Evolutionary conservation across 306 rosid genomes (phyloP).

Genomic region (Vigna radiata): DNA sequence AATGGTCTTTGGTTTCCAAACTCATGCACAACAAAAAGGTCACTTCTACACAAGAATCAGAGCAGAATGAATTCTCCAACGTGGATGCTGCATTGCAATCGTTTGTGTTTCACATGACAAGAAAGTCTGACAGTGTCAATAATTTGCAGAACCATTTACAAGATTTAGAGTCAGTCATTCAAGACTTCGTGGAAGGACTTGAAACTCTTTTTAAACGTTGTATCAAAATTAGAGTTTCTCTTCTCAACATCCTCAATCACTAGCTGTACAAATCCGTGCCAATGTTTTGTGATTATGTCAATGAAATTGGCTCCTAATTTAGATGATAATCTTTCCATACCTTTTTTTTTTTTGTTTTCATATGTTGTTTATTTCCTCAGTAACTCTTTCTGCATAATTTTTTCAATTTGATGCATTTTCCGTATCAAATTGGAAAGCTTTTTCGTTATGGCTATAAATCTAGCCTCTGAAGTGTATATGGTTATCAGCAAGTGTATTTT

Average conservation of each 20-base stretch:
- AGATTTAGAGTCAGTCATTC: slow-evolving; percentile 51
- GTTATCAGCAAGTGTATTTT: background rate
- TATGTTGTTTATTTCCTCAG: slow-evolving; percentile 5
- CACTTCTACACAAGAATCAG: slow-evolving; percentile 42
- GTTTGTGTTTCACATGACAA: slow-evolving; percentile 45
- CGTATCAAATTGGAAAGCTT: slow-evolving; percentile 18
- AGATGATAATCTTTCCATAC: slow-evolving; percentile 21
- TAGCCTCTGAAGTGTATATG: background rate
- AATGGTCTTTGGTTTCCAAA: slow-evolving; percentile 27
- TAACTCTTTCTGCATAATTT: slow-evolving; percentile 1
- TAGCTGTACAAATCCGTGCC: slow-evolving; percentile 33
- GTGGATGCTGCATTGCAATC: slow-evolving; percentile 60
- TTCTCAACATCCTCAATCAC: slow-evolving; percentile 59
- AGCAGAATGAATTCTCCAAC: slow-evolving; percentile 53
- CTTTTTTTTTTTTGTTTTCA: slow-evolving; percentile 2
- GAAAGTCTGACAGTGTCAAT: slow-evolving; percentile 41
- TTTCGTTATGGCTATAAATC: slow-evolving; percentile 3
- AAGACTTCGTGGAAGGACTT: slow-evolving; percentile 52
- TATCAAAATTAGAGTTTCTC: slow-evolving; percentile 55
- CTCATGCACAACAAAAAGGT: slow-evolving; percentile 38
- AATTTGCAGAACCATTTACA: slow-evolving; percentile 50
- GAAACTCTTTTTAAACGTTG: slow-evolving; percentile 54
- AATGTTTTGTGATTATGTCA: slow-evolving; percentile 39
- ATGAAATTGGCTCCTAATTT: slow-evolving; percentile 38
- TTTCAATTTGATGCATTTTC: slow-evolving; percentile 10